Percentiles rank a stretch among this genome's conserved stretches.
Conservation (phyloP, 768 basidiomycete species). For the Inosperma sp. region DNA sequence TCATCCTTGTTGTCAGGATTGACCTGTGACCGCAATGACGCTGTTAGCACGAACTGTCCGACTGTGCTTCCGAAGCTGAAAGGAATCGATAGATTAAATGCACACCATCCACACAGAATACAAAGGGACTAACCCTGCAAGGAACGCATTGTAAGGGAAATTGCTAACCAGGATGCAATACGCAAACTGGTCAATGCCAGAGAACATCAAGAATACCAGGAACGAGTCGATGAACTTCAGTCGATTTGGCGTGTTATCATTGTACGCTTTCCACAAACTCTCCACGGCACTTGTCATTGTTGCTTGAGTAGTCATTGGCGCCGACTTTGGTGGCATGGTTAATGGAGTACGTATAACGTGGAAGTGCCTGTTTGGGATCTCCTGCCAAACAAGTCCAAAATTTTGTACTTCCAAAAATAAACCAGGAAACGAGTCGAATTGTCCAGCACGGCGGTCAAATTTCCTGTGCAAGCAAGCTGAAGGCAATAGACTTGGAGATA, state of each 20-base stretch:
- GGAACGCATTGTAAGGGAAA: slow-evolving; percentile 96
- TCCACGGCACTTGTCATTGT: slow-evolving; percentile 39
- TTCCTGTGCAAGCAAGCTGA: too few species aligned
- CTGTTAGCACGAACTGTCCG: slow-evolving; percentile 94
- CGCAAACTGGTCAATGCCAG: slow-evolving; percentile 83
- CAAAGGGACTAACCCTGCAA: slow-evolving; percentile 71
- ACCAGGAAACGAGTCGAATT: too few species aligned
- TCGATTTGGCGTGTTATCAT: slow-evolving; percentile 68
- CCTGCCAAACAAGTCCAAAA: too few species aligned
- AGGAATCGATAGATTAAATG: neutral
- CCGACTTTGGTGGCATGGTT: slow-evolving; percentile 27
- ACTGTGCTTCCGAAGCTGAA: slow-evolving; percentile 85
- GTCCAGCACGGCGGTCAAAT: too few species aligned
- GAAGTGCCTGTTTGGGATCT: too few species aligned
- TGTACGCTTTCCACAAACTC: slow-evolving; percentile 74
- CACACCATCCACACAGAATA: neutral
- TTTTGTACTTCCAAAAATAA: too few species aligned
- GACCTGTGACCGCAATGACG: slow-evolving; percentile 87
- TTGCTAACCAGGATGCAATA: slow-evolving; percentile 90
- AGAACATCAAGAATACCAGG: slow-evolving; percentile 86
- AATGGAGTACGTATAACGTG: slow-evolving; percentile 35
- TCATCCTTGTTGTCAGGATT: slow-evolving; percentile 77
- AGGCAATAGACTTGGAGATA: too few species aligned
- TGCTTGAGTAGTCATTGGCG: slow-evolving; percentile 32
- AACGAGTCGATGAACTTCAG: slow-evolving; percentile 95